A percentile compares a stretch with the other conserved stretches of the same genome.
Conservation (phyloP, 2,329 filamentous ascomycete species). For the Clarireedia paspali region DNA sequence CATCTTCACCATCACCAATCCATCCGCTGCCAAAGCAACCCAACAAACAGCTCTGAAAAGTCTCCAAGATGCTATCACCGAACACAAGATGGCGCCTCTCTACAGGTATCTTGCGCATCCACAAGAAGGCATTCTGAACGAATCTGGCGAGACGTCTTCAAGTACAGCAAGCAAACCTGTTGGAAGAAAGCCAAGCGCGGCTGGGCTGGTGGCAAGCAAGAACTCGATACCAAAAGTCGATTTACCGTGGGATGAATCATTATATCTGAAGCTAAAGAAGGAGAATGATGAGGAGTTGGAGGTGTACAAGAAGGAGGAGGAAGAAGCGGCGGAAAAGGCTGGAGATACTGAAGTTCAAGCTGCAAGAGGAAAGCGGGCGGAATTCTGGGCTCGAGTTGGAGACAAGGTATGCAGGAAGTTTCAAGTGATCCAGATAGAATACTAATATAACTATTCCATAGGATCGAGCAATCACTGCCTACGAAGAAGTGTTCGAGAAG, state of each 20-base stretch:
- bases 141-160: constrained; percentile 37
- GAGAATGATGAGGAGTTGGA: constrained; percentile 75
- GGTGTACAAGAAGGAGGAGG: constrained; percentile 74
- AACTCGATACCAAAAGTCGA: constrained; percentile 55
- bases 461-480: constrained; percentile 90
- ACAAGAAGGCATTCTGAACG: constrained; percentile 52
- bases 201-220: constrained; percentile 69
- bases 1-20: constrained; percentile 80
- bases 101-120: constrained; percentile 81
- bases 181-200: constrained; percentile 61
- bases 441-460: constrained; percentile 33
- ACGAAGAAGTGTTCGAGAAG: constrained; percentile 92
- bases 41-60: constrained; percentile 67
- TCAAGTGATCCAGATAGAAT: neutral
- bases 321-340: constrained; percentile 91
- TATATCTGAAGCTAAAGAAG: constrained; percentile 70
- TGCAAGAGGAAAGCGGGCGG: constrained; percentile 86
- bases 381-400: constrained; percentile 91
- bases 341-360: constrained; percentile 93
- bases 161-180: constrained; percentile 44
- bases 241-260: constrained; percentile 82
- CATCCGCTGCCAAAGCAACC: constrained; percentile 55
- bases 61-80: constrained; percentile 73
- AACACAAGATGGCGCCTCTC: constrained; percentile 81
- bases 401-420: constrained; percentile 64